phyloP scores from a whole-genome alignment of 371 early-diverging fungal species.

The Basidiobolus meristosporus region DNA sequence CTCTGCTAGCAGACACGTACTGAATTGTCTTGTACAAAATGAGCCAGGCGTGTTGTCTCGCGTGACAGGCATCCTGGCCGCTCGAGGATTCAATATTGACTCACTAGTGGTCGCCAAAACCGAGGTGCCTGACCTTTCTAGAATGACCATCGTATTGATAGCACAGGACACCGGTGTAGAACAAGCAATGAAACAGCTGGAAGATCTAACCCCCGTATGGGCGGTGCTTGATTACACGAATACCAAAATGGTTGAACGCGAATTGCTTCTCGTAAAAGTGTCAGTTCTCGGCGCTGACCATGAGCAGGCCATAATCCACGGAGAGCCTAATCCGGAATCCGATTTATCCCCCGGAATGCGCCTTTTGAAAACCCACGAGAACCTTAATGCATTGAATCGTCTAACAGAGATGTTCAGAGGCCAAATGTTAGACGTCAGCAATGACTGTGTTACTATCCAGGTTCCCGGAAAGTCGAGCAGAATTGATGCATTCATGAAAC shows the following conservation, averaged over 20 bases:
- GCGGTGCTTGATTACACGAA: constrained; percentile 89
- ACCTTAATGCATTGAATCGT: constrained; percentile 27
- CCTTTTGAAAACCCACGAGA: neutral
- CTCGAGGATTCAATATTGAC: constrained; percentile 91
- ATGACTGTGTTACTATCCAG: constrained; percentile 64
- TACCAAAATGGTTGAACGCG: constrained; percentile 69
- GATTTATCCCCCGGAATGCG: neutral
- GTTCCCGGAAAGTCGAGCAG: constrained; percentile 70
- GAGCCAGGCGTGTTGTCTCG: constrained; percentile 90
- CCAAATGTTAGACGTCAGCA: constrained; percentile 67
- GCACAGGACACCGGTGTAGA: constrained; percentile 72
- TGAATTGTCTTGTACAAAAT: constrained; percentile 87
- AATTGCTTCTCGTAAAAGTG: constrained; percentile 81
- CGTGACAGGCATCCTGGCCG: constrained; percentile 85
- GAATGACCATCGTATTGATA: constrained; percentile 88
- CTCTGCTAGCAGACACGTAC: constrained; percentile 46
- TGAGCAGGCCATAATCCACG: constrained; percentile 19
- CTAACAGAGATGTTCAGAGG: constrained; percentile 71
- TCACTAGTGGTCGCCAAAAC: constrained; percentile 87
- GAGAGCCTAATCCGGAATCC: neutral
- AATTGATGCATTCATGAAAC: constrained; percentile 72
- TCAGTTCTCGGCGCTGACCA: constrained; percentile 63
- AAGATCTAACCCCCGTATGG: constrained; percentile 93
- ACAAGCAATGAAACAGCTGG: constrained; percentile 83
- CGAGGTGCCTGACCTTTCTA: constrained; percentile 75